Conservation (phyloP, 805 yeast species). For the Wickerhamomyces kurtzmanii region DNA sequence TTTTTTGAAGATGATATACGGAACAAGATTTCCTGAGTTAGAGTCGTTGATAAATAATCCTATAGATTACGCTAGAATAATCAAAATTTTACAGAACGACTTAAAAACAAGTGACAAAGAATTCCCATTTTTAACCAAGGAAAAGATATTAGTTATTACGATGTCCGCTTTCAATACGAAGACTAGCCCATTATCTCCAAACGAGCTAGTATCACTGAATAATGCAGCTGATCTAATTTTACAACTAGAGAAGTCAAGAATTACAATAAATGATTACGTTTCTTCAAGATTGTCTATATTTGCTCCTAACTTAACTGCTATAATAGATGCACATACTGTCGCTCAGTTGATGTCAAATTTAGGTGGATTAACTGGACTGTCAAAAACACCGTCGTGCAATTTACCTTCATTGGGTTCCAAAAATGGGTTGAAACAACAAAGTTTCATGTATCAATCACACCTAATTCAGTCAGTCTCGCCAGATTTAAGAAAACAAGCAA, state of each 20-base stretch:
- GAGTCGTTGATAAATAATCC: slow-evolving; percentile 54
- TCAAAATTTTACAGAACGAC: slow-evolving; percentile 41
- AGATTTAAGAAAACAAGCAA: slow-evolving; percentile 53
- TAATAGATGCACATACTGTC: slow-evolving; percentile 65
- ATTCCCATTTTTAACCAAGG: slow-evolving; percentile 37
- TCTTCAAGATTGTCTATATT: slow-evolving; percentile 42
- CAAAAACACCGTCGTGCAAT: slow-evolving; percentile 75
- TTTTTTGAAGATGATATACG: slow-evolving; percentile 42
- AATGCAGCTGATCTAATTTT: slow-evolving; percentile 38
- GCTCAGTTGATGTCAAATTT: slow-evolving; percentile 60
- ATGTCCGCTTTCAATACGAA: slow-evolving; percentile 58
- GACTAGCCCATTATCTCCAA: slow-evolving; percentile 15
- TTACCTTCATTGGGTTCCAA: slow-evolving; percentile 67
- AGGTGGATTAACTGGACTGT: slow-evolving; percentile 61
- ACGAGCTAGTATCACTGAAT: slow-evolving; percentile 26
- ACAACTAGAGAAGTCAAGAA: slow-evolving; percentile 31
- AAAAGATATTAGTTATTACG: slow-evolving; percentile 59
- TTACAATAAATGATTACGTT: slow-evolving; percentile 40
- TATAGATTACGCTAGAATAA: slow-evolving; percentile 46
- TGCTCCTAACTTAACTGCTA: slow-evolving; percentile 73
- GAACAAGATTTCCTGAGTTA: slow-evolving; percentile 61
- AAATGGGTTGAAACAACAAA: slow-evolving; percentile 48
- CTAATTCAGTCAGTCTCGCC: slow-evolving; percentile 50
- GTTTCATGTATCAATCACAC: slow-evolving; percentile 55
- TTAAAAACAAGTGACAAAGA: slow-evolving; percentile 18